These are phyloP conservation scores for Hevea brasiliensis DNA, from an alignment of 345 rosid species.

Conservation along the genomic window DNA sequence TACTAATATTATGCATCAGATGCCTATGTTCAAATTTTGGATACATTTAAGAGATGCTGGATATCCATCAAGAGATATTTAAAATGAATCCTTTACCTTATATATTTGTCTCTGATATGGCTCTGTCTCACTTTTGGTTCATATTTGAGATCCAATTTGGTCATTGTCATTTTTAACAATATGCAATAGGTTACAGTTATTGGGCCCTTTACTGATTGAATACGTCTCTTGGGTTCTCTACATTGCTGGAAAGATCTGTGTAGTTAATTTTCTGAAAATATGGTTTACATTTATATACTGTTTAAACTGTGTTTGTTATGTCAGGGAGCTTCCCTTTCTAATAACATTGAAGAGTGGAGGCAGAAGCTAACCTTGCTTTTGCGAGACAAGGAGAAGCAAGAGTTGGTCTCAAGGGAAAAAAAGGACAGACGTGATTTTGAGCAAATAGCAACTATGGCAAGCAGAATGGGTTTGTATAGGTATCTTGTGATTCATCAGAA, in stretches of 20 bases:
- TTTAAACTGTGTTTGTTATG: constrained; percentile 28
- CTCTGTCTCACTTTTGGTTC: not conserved
- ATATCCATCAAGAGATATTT: not conserved
- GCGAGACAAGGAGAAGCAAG: constrained; percentile 56
- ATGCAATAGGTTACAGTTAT: too few relatives aligned
- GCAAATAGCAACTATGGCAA: constrained; percentile 67
- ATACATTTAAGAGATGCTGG: not conserved
- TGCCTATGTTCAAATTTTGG: not conserved
- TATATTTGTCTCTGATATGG: not conserved
- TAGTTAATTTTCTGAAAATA: not conserved
- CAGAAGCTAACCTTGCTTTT: constrained; percentile 55
- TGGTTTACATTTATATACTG: too few relatives aligned
- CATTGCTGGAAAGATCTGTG: not conserved
- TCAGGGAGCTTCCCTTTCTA: constrained; percentile 41
- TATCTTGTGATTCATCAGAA: constrained; percentile 25
- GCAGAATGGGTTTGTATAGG: constrained; percentile 79
- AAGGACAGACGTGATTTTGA: constrained; percentile 77
- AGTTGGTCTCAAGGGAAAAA: constrained; percentile 78
- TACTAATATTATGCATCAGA: too few relatives aligned
- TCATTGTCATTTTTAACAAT: not conserved
- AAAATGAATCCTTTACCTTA: not conserved
- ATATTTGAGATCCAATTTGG: not conserved
- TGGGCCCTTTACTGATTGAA: too few relatives aligned
- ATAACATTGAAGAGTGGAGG: constrained; percentile 68
- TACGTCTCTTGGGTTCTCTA: not conserved